phyloP scores from a whole-genome alignment of 2,329 filamentous ascomycete species.

The Ilyonectria mors-panacis region DNA sequence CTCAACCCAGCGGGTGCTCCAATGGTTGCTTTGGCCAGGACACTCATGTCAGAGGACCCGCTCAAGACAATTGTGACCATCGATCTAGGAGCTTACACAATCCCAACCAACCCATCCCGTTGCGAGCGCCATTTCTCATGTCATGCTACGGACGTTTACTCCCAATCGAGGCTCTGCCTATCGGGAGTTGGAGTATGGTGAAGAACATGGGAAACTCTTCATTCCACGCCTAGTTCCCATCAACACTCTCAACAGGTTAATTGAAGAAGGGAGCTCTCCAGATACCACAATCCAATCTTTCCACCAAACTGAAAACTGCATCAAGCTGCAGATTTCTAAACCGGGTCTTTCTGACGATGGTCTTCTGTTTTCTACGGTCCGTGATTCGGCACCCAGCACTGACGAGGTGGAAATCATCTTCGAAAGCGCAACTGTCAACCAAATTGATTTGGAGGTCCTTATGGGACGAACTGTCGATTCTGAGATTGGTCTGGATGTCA shows the following conservation, averaged over 20 bases:
- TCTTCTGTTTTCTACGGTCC: conserved; percentile 45
- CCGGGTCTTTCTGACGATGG: conserved; percentile 47
- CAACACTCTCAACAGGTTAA: conserved; percentile 58
- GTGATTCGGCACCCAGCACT: conserved; percentile 40
- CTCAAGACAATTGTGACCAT: conserved; percentile 60
- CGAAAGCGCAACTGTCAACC: conserved; percentile 52
- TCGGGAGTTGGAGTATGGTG: conserved; percentile 62
- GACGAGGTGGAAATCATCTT: conserved; percentile 60
- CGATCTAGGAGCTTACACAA: conserved; percentile 54
- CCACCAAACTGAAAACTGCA: conserved; percentile 19
- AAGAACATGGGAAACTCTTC: conserved; percentile 54
- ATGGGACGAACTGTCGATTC: conserved; percentile 52
- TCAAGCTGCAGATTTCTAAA: conserved; percentile 46
- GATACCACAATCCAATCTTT: conserved; percentile 41
- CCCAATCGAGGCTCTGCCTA: conserved; percentile 30
- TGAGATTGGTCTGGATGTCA: conserved; percentile 58
- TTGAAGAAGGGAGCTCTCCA: conserved; percentile 53
- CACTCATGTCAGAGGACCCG: conserved; percentile 65
- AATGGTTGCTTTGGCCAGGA: conserved; percentile 63
- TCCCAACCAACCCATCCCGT: conserved; percentile 31
- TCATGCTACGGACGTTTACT: conserved; percentile 47
- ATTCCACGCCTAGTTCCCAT: conserved; percentile 63
- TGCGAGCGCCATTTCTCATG: conserved; percentile 39
- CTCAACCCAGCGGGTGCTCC: conserved; percentile 55
- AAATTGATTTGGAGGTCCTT: conserved; percentile 55